phyloP scores from a whole-genome alignment of 139 green algal genomes.

The Chlorella vulgaris region DNA sequence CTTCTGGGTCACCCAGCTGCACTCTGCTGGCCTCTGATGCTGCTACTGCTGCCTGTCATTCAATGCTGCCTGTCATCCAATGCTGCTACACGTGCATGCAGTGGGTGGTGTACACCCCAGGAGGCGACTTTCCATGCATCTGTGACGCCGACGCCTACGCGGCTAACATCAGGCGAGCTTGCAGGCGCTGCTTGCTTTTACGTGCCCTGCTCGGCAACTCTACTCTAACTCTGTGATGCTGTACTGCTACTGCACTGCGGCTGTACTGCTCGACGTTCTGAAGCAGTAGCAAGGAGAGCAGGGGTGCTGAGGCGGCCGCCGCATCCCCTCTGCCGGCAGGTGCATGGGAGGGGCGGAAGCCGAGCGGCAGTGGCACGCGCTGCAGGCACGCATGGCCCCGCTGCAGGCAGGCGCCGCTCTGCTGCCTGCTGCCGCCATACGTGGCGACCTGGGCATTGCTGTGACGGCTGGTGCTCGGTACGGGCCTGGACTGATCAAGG shows the following conservation, averaged over 20 bases:
- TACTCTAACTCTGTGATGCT: too few relatives aligned
- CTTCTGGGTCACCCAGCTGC: too few relatives aligned
- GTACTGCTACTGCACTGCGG: too few relatives aligned
- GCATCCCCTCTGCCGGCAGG: background rate
- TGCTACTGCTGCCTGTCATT: too few relatives aligned
- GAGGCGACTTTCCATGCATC: slow-evolving; percentile 69
- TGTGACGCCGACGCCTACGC: slow-evolving; percentile 57
- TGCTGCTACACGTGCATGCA: slow-evolving; percentile 33
- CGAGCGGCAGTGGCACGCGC: slow-evolving; percentile 59
- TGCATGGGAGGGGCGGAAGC: slow-evolving; percentile 53
- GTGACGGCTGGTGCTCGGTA: slow-evolving; percentile 77
- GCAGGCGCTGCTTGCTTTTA: too few relatives aligned
- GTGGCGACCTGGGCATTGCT: slow-evolving; percentile 62
- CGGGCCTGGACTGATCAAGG: slow-evolving; percentile 67
- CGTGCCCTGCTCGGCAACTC: too few relatives aligned
- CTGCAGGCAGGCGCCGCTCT: slow-evolving; percentile 78
- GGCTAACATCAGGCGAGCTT: slow-evolving; percentile 49
- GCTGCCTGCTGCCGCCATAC: slow-evolving; percentile 64
- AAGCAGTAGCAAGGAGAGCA: too few relatives aligned
- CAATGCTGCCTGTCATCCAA: too few relatives aligned
- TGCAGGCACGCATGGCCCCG: slow-evolving; percentile 86
- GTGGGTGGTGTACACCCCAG: slow-evolving; percentile 80
- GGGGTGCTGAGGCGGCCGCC: background rate
- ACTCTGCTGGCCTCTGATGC: too few relatives aligned
- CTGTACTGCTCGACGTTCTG: background rate